A percentile compares a stretch with the other conserved stretches of the same genome.
phyloP scores from a whole-genome alignment of 805 yeast genomes.

The Sugiyamaella floridensis region DNA sequence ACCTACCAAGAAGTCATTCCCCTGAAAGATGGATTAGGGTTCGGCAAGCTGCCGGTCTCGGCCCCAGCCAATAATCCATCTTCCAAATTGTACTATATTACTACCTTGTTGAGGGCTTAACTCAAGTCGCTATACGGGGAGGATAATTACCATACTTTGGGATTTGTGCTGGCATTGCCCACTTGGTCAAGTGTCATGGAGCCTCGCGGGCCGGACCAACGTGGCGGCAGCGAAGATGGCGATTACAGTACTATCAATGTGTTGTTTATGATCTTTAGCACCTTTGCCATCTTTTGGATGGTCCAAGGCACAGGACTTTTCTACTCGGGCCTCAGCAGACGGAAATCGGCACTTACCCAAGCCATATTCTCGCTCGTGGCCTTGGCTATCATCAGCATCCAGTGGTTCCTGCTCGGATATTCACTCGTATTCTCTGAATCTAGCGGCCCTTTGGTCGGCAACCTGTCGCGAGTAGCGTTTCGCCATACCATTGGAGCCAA shows the following conservation, averaged over 20 bases:
- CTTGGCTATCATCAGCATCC: slow-evolving; percentile 51
- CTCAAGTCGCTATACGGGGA: too few species aligned
- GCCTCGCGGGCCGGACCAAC: background rate
- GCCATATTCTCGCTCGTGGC: slow-evolving; percentile 60
- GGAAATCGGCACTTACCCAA: slow-evolving; percentile 58
- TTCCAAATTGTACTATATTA: background rate
- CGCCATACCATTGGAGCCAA: slow-evolving; percentile 45
- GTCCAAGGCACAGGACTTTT: slow-evolving; percentile 43
- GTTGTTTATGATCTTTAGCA: slow-evolving; percentile 17
- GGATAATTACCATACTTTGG: too few species aligned
- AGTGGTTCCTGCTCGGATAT: slow-evolving; percentile 59
- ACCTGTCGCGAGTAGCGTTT: slow-evolving; percentile 45
- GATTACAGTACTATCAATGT: slow-evolving; percentile 9
- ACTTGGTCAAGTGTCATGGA: background rate
- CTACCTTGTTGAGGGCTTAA: too few species aligned
- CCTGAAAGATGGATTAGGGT: background rate
- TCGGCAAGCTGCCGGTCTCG: background rate
- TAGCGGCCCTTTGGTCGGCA: slow-evolving; percentile 46
- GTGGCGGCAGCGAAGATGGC: background rate
- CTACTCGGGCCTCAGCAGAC: slow-evolving; percentile 61
- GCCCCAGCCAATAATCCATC: background rate
- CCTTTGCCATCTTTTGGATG: slow-evolving; percentile 21
- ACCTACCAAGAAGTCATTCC: background rate
- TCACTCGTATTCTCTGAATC: slow-evolving; percentile 44
- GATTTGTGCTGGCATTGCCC: too few species aligned